Base-by-base conservation (phyloP, 2,329 filamentous ascomycete genomes). In the Anisogramma anomala region DNA sequence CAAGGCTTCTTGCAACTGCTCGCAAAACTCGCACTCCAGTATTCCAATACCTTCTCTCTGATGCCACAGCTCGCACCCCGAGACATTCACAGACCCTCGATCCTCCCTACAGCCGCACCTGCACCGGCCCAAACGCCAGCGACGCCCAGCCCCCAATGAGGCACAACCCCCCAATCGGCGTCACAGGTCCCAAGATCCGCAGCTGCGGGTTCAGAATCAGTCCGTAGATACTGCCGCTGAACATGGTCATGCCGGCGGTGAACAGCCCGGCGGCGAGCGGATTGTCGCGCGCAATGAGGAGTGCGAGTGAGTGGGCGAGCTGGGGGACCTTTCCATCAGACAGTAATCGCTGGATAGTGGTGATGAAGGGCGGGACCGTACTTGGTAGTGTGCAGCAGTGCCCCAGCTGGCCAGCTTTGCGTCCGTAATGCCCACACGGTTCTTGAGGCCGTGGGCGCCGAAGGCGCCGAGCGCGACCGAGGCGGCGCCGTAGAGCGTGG, bases 381-480 rank as follows among this genome's bases (percentile, higher is more conserved):
- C 77, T 61, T 81, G 77, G 51, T 82, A 83, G 30, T 82, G 77
- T 3, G 78, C 77, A 2, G 77, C 79, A 0, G 77, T 82, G 9
- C 60, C 57, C 70, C 75, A 82, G 54, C 67, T 79, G 5, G 73
- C 69, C 30, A 82, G 57, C 46, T 67, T 67, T 10, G 64, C 58
- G 49, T 81, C 77, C 8, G 68, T 53, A 53, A 80, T 74, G 38
- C 27, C 27, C n/a, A n/a, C n/a, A 49, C 64, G 63, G 45, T 68
- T 68, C 61, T 79, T 81, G 30, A 82, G 63, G 9, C 77, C 77
- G 54, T 83, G 79, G 10, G 77, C 76, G 26, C 79, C 79, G 57
- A 82, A 83, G 0, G 79, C 79, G 23, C 78, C 78, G 41, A 81
- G 56, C 13, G 64, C 65, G 36, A 82, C 77, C 53, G 71, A 69